Base-by-base conservation (phyloP, 768 basidiomycete genomes). In the Tulasnella sp. region DNA sequence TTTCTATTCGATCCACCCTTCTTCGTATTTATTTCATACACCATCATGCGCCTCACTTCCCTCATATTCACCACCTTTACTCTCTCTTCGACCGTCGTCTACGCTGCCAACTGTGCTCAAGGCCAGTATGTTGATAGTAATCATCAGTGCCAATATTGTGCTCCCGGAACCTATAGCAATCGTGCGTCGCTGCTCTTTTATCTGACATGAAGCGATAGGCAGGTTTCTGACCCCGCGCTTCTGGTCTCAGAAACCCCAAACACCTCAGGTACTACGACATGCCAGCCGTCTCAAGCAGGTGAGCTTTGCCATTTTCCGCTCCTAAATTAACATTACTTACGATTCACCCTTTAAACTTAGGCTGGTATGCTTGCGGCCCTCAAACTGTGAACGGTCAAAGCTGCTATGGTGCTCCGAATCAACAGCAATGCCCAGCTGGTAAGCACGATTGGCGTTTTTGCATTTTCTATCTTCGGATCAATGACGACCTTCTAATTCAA, bases 361-460 rank as follows among this genome's bases (percentile, higher is more conserved):
- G 72, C 0, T 73, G 25, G 72, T 73, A 73, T 29, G 72, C 72
- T 2, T 45, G 42, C 31, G 72, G 72, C 22, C 69, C 69, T 38
- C 69, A 38, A 14, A 70, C 69, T 12, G 69, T 70, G 36, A 70
- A 70, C 17, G 69, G 69, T 39, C 17, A n/a, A 22, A n/a, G 12
- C n/a, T 36, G 72, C 19, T 73, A 45, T n/a, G 72, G 42, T 15
- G 72, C 72, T 29, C 52, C 40, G 29, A n/a, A 42, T 19, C 72
- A 73, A 37, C 37, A 52, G n/a, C 37, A 73, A 36, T 73, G 72
- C 49, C 37, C 37, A 11, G 34, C 40, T 29, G 72, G 72, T 72
- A n/a, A 39, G 38, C 17, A 1, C 5, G 22, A 17, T 5, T 17
- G 49, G 2, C 15, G 0, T 1, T 17, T 25, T 71, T n/a, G n/a